phyloP scores from a whole-genome alignment of 345 rosid genomes.

The Bruguiera gymnorhiza region DNA sequence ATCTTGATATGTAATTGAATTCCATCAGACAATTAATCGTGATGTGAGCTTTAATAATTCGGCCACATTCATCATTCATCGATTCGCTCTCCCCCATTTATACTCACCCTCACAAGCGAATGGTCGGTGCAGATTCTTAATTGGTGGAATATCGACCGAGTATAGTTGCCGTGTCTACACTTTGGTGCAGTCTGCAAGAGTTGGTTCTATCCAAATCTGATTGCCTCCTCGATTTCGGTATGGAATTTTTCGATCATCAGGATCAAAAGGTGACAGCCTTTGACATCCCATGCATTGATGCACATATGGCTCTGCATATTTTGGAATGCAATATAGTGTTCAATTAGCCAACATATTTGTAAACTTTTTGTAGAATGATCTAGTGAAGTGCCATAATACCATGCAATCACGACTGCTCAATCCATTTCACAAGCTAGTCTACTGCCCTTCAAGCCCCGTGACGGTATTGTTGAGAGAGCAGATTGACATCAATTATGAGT shows the following conservation, averaged over 20 bases:
- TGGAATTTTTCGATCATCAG: conserved; percentile 24
- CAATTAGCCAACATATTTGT: background rate
- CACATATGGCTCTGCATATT: too few relatives aligned
- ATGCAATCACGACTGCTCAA: conserved; percentile 29
- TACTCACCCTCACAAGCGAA: too few relatives aligned
- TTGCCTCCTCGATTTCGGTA: conserved; percentile 15
- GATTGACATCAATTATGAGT: conserved; percentile 20
- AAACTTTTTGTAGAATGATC: conserved; percentile 28
- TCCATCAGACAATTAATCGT: too few relatives aligned
- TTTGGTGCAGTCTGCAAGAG: conserved; percentile 42
- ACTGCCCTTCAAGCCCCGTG: conserved; percentile 53
- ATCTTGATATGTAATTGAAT: background rate
- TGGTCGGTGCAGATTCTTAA: conserved; percentile 37
- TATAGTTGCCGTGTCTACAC: conserved; percentile 43
- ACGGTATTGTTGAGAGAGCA: conserved; percentile 41
- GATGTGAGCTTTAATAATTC: too few relatives aligned
- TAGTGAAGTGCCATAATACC: conserved; percentile 33
- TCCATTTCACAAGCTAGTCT: conserved; percentile 6
- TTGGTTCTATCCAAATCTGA: conserved; percentile 19
- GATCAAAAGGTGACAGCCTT: conserved; percentile 32
- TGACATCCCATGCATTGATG: background rate
- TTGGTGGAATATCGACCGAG: conserved; percentile 53
- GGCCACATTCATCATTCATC: too few relatives aligned
- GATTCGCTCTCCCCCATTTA: too few relatives aligned
- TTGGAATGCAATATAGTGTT: too few relatives aligned